phyloP scores from a whole-genome alignment of 2,329 filamentous ascomycete species.

The Dendrostoma leiphaemia region DNA sequence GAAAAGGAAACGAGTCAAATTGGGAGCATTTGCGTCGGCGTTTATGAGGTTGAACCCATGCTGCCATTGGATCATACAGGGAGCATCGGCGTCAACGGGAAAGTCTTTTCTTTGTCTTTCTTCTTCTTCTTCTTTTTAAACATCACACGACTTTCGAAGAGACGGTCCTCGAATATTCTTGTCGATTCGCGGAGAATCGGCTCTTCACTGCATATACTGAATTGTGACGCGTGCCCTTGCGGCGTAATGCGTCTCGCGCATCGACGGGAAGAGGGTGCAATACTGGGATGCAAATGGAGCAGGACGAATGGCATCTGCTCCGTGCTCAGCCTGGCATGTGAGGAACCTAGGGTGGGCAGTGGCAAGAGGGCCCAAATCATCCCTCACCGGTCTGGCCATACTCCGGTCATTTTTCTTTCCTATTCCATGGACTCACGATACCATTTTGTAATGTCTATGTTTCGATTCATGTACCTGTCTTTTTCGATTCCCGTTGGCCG shows the following conservation, averaged over 20 bases:
- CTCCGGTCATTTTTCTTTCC: neutral
- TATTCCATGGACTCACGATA: conserved; percentile 2
- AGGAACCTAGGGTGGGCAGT: neutral
- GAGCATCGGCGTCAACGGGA: conserved; percentile 16
- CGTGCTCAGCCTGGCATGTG: neutral
- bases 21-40: conserved; percentile 16
- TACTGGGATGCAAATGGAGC: too few species aligned
- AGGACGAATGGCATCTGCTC: too few species aligned
- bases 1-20: neutral
- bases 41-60: conserved; percentile 9
- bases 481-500: neutral
- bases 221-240: too few species aligned
- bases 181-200: too few species aligned
- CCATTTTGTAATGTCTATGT: conserved; percentile 18
- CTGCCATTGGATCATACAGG: conserved; percentile 7
- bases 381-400: neutral
- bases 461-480: conserved; percentile 2
- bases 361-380: neutral
- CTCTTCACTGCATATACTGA: too few species aligned
- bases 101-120: conserved; percentile 7
- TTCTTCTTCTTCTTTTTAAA: neutral
- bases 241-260: too few species aligned
- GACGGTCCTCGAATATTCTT: too few species aligned
- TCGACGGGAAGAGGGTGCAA: too few species aligned
- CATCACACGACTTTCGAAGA: neutral